Evolutionary conservation across 1,284 basidiomycete species (phyloP).

Genomic region (Cystobasidium pallidum): DNA sequence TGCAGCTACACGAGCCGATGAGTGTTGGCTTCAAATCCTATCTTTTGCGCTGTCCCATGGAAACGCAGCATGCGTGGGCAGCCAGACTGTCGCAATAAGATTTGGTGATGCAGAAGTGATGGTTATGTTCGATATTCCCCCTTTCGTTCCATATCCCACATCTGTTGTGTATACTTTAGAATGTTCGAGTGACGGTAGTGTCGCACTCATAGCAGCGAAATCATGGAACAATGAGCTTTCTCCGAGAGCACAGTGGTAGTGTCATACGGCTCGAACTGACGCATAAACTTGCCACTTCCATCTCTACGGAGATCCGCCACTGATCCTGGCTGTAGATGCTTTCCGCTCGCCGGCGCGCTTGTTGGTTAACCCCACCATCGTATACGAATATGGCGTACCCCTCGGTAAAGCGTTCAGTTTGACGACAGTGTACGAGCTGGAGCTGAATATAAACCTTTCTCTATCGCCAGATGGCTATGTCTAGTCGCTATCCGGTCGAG

Average conservation of each 20-base stretch:
- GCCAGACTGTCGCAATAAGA: not conserved
- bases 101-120: not conserved
- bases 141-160: slow-evolving; percentile 7
- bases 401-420: not conserved
- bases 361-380: not conserved
- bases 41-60: slow-evolving; percentile 15
- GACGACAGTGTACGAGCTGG: no score
- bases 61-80: slow-evolving; percentile 19
- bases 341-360: not conserved
- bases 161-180: not conserved
- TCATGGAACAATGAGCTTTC: no score
- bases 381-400: not conserved
- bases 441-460: no score
- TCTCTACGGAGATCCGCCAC: not conserved
- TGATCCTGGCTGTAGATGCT: not conserved
- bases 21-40: slow-evolving; percentile 2
- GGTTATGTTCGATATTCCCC: not conserved
- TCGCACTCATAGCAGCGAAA: no score
- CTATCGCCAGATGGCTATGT: slow-evolving; percentile 24
- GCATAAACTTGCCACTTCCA: not conserved
- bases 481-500: slow-evolving; percentile 13
- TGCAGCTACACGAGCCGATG: not conserved
- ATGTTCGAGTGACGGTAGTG: no score
- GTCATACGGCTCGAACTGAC: no score
- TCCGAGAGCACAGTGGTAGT: no score